Evolutionary conservation across 2,329 filamentous ascomycete species (phyloP), one percentile per base, ranked within the genome.

Genomic region (Metarhizium robertsii): DNA sequence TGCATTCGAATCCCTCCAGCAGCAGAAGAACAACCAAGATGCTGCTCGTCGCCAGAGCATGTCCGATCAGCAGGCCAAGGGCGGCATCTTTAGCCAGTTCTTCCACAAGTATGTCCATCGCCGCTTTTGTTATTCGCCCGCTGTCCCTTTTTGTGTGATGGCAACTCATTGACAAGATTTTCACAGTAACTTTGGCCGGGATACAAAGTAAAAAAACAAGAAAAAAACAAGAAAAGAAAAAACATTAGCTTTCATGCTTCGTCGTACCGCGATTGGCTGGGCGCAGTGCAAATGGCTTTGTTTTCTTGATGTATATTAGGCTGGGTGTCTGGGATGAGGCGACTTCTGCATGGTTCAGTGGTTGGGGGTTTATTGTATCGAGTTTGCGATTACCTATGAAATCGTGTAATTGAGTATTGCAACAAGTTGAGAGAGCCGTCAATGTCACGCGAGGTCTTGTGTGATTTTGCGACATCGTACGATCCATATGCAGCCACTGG

Each of bases 81-180:
- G 73, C 1, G 79, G 79, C 45, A 68, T 83, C 59, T 69, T 83
- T 53, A 77, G 77, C 54, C 71, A 75, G 58, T 74, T 82, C 70
- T 84, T 81, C 77, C 74, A 81, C 61, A 81, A 76, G 80, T 83
- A 67, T 53, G 77, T 64, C 7, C 43, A 25, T 25, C n/a, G 42
- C 42, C 45, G 25, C 38, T 16, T 16, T 16, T 40, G 38, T 16
- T 40, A 40, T 13, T 1, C 7, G 34, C 34, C 6, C 20, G 8
- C 40, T 29, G 2, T 36, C 1, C 16, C 25, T 25, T 25, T 11
- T 10, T 25, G 11, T 30, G 36, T 29, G 29, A 14, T 45, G 30
- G 6, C 16, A 7, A 2, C 11, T 40, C 32, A 40, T 30, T 50
- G 30, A 40, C 38, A 53, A 48, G 45, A 18, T 48, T n/a, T 18